These are phyloP conservation scores for Fusarium sp. DNA, from an alignment of 2,329 filamentous ascomycete species.

Conservation along the genomic window DNA sequence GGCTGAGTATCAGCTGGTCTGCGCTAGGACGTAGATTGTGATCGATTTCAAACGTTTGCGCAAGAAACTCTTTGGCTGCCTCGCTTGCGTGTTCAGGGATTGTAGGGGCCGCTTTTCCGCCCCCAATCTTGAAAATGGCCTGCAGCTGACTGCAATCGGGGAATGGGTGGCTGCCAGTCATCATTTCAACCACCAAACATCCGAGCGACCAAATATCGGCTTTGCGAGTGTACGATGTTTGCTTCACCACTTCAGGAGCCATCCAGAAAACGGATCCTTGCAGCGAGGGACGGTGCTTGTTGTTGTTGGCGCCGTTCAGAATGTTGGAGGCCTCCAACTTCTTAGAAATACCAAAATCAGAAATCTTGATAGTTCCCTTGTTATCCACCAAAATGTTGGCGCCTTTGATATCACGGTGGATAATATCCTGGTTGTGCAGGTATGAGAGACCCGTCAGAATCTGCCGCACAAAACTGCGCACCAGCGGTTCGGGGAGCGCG, in stretches of 20 bases:
- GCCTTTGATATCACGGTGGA: conserved; percentile 98
- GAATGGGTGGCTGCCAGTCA: conserved; percentile 95
- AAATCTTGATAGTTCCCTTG: conserved; percentile 99
- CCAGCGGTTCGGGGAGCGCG: conserved; percentile 90
- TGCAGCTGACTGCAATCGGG: conserved; percentile 97
- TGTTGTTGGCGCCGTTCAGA: conserved; percentile 75
- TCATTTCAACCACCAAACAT: conserved; percentile 98
- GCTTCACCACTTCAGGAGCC: conserved; percentile 98
- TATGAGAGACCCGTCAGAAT: conserved; percentile 94
- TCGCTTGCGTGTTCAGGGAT: conserved; percentile 88
- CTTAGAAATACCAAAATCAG: conserved; percentile 98
- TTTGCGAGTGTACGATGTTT: conserved; percentile 97
- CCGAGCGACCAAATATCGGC: conserved; percentile 99
- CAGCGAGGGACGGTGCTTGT: conserved; percentile 79
- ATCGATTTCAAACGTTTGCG: conserved; percentile 94
- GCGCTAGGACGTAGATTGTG: conserved; percentile 92
- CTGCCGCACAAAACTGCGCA: conserved; percentile 96
- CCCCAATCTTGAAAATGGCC: conserved; percentile 98
- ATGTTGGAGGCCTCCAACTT: conserved; percentile 94
- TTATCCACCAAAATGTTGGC: conserved; percentile 99
- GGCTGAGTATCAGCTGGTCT: conserved; percentile 86
- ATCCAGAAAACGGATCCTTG: conserved; percentile 99
- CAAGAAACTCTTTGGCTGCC: conserved; percentile 86
- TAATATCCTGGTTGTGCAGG: conserved; percentile 93
- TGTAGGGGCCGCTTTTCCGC: conserved; percentile 85